These are phyloP conservation scores for Phytophthora litchii DNA, from an alignment of 352 stramenopile species.

Conservation along the genomic window DNA sequence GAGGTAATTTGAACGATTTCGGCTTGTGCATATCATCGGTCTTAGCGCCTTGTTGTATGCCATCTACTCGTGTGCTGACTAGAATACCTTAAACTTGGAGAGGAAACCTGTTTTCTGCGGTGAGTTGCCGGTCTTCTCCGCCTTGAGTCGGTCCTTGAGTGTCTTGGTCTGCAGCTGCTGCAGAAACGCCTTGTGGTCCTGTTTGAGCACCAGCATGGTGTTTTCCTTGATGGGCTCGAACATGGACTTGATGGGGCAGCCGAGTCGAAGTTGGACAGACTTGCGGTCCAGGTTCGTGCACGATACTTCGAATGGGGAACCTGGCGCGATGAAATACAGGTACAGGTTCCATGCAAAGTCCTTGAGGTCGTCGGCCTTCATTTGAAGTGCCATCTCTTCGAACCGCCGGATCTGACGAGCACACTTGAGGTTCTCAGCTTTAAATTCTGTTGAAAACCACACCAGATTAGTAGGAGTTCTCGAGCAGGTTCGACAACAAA, in stretches of 20 bases:
- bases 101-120: slow-evolving; percentile 65
- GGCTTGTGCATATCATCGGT: slow-evolving; percentile 26
- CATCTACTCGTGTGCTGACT: slow-evolving; percentile 20
- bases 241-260: slow-evolving; percentile 80
- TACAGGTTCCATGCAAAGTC: slow-evolving; percentile 83
- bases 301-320: slow-evolving; percentile 79
- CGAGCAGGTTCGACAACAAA: neutral
- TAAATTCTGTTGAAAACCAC: slow-evolving; percentile 60
- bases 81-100: slow-evolving; percentile 78
- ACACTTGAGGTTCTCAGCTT: slow-evolving; percentile 86
- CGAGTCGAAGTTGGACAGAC: slow-evolving; percentile 79
- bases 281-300: slow-evolving; percentile 86
- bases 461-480: slow-evolving; percentile 1
- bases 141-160: slow-evolving; percentile 77
- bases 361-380: slow-evolving; percentile 78
- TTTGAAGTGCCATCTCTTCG: slow-evolving; percentile 73
- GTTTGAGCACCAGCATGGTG: slow-evolving; percentile 84
- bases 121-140: slow-evolving; percentile 49
- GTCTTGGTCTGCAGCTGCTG: slow-evolving; percentile 71
- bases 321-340: slow-evolving; percentile 81
- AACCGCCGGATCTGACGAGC: slow-evolving; percentile 80
- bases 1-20: slow-evolving; percentile 28
- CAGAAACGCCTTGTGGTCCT: slow-evolving; percentile 85
- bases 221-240: slow-evolving; percentile 89
- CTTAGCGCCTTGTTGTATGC: no score